Conservation (phyloP, 2,329 filamentous ascomycete species). For the Ceratocystis harringtonii region DNA sequence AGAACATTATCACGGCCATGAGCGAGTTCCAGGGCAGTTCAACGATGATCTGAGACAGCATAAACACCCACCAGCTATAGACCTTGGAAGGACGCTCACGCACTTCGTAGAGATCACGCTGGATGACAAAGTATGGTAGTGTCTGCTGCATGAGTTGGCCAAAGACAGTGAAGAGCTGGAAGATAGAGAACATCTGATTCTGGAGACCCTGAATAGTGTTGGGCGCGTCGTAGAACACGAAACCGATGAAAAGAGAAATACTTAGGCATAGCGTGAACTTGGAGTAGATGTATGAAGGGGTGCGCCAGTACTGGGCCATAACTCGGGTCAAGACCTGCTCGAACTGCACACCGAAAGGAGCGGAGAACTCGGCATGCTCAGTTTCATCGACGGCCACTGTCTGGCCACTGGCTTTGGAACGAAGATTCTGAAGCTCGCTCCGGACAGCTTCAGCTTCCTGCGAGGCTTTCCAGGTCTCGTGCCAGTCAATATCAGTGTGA, state of each 20-base stretch:
- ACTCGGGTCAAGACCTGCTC: constrained; percentile 54
- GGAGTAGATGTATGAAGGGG: constrained; percentile 75
- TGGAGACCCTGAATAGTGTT: constrained; percentile 64
- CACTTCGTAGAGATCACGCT: constrained; percentile 69
- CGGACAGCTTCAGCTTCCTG: constrained; percentile 42
- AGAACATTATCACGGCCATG: constrained; percentile 60
- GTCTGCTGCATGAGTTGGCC: constrained; percentile 64
- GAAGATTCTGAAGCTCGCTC: constrained; percentile 41
- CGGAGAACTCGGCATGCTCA: constrained; percentile 55
- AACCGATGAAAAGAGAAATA: constrained; percentile 61
- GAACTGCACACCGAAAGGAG: constrained; percentile 55
- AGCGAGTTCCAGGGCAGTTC: constrained; percentile 76
- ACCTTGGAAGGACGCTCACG: constrained; percentile 73
- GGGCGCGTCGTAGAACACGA: constrained; percentile 60
- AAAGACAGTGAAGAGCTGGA: constrained; percentile 72
- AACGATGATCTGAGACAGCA: constrained; percentile 67
- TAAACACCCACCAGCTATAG: constrained; percentile 75
- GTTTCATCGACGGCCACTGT: constrained; percentile 15
- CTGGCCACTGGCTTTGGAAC: constrained; percentile 27
- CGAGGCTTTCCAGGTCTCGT: constrained; percentile 44
- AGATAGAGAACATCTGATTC: constrained; percentile 76
- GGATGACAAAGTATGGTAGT: constrained; percentile 75
- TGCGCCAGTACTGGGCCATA: constrained; percentile 87
- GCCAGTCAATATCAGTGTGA: constrained; percentile 50
- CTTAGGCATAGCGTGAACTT: constrained; percentile 55